These are phyloP conservation scores for Colletotrichum brevisporum DNA, from an alignment of 2,329 filamentous ascomycete species.

Conservation along the genomic window DNA sequence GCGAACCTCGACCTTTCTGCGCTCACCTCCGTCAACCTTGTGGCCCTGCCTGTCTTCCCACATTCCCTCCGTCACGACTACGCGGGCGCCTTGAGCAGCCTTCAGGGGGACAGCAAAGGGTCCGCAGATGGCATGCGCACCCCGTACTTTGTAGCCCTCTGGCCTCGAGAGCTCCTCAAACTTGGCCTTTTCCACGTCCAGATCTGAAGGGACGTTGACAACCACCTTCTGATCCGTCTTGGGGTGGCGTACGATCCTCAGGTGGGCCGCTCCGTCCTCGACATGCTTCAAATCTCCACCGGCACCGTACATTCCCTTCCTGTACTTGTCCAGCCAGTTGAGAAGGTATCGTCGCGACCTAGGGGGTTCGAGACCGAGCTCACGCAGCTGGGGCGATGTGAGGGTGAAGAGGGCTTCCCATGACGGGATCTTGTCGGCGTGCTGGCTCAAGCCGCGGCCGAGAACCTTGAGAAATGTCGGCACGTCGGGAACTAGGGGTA, in stretches of 20 bases:
- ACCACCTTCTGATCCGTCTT: constrained; percentile 63
- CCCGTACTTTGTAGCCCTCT: constrained; percentile 75
- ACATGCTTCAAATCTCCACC: constrained; percentile 88
- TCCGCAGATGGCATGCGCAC: constrained; percentile 79
- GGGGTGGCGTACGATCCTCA: constrained; percentile 62
- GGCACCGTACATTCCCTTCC: constrained; percentile 81
- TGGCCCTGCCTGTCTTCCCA: constrained; percentile 91
- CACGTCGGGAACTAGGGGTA: constrained; percentile 88
- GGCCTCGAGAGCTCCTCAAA: constrained; percentile 52
- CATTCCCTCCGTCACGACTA: constrained; percentile 86
- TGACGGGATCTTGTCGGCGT: constrained; percentile 87
- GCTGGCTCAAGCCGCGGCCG: constrained; percentile 86
- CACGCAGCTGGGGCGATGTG: constrained; percentile 81
- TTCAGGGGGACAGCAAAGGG: constrained; percentile 80
- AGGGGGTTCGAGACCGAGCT: constrained; percentile 89
- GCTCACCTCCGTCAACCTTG: constrained; percentile 97
- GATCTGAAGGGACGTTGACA: constrained; percentile 67
- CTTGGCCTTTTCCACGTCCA: constrained; percentile 47
- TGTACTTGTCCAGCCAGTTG: constrained; percentile 88
- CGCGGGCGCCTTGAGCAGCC: constrained; percentile 73
- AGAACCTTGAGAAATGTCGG: constrained; percentile 91
- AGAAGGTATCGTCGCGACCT: constrained; percentile 87
- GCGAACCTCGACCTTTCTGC: constrained; percentile 85
- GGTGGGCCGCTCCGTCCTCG: constrained; percentile 65
- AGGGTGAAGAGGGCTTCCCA: constrained; percentile 94